phyloP scores from a whole-genome alignment of 2,329 filamentous ascomycete genomes.

The Monilinia fructicola region DNA sequence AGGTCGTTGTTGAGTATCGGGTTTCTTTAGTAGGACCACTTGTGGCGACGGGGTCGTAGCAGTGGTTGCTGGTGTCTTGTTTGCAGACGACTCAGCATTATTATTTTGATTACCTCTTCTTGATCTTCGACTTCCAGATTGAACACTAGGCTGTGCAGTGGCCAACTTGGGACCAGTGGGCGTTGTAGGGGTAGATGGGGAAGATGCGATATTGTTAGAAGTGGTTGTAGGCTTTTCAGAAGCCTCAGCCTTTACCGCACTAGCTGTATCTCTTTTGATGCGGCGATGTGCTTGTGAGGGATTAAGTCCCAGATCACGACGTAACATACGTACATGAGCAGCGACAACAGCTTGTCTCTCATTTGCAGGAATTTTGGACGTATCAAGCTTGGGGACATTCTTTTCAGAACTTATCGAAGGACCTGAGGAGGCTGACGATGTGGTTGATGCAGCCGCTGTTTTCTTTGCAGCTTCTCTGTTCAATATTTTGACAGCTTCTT shows the following conservation, averaged over 20 bases:
- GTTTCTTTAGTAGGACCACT: conserved; percentile 45
- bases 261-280: conserved; percentile 53
- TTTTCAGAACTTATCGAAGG: conserved; percentile 31
- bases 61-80: conserved; percentile 29
- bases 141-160: conserved; percentile 27
- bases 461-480: conserved; percentile 58
- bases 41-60: conserved; percentile 39
- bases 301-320: conserved; percentile 64
- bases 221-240: conserved; percentile 27
- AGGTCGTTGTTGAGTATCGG: conserved; percentile 25
- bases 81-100: conserved; percentile 33
- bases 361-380: conserved; percentile 45
- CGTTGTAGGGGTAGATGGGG: conserved; percentile 23
- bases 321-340: conserved; percentile 62
- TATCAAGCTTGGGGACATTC: conserved; percentile 52
- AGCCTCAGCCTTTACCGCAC: conserved; percentile 37
- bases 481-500: conserved; percentile 62
- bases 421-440: conserved; percentile 17
- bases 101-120: conserved; percentile 43
- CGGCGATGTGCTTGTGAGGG: conserved; percentile 62
- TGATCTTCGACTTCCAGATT: conserved; percentile 33
- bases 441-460: conserved; percentile 41
- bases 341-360: conserved; percentile 51
- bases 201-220: conserved; percentile 21
- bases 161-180: conserved; percentile 40